phyloP scores from a whole-genome alignment of 1,284 basidiomycete species.

The Fomitopsis schrenkii region DNA sequence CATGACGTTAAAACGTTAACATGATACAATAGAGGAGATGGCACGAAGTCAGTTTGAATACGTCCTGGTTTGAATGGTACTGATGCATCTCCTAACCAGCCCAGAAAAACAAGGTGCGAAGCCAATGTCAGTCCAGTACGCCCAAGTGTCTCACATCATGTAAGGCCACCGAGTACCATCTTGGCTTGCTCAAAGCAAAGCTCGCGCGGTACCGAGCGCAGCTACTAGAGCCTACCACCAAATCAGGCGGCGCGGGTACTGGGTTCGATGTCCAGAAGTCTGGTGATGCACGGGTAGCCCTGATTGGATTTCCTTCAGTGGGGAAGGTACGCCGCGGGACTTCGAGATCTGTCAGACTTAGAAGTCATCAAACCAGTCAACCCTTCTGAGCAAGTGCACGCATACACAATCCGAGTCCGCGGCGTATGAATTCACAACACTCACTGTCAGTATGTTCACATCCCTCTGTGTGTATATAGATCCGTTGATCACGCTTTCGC shows the following conservation, averaged over 20 bases:
- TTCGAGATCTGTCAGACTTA: neutral
- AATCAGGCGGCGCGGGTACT: conserved; percentile 78
- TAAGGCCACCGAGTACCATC: conserved; percentile 88
- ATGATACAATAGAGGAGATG: conserved; percentile 77
- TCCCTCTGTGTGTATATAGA: neutral
- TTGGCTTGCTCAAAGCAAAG: conserved; percentile 87
- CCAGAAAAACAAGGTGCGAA: conserved; percentile 82
- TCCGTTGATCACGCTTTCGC: neutral
- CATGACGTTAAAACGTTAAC: neutral
- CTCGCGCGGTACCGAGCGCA: conserved; percentile 90
- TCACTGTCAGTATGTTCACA: conserved; percentile 54
- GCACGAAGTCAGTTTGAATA: conserved; percentile 65
- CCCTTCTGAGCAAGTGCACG: conserved; percentile 88
- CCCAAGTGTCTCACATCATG: neutral
- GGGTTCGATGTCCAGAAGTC: conserved; percentile 95
- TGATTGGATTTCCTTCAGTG: conserved; percentile 94
- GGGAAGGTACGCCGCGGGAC: conserved; percentile 59
- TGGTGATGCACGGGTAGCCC: conserved; percentile 88
- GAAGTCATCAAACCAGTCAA: conserved; percentile 54
- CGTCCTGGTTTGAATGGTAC: conserved; percentile 16
- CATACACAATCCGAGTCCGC: conserved; percentile 88
- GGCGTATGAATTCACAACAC: conserved; percentile 94
- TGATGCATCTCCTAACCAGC: conserved; percentile 40
- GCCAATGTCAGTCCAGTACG: neutral
- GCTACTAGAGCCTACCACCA: conserved; percentile 80